phyloP scores from a whole-genome alignment of 164 flowering plant species.

The Magnolia sinica region DNA sequence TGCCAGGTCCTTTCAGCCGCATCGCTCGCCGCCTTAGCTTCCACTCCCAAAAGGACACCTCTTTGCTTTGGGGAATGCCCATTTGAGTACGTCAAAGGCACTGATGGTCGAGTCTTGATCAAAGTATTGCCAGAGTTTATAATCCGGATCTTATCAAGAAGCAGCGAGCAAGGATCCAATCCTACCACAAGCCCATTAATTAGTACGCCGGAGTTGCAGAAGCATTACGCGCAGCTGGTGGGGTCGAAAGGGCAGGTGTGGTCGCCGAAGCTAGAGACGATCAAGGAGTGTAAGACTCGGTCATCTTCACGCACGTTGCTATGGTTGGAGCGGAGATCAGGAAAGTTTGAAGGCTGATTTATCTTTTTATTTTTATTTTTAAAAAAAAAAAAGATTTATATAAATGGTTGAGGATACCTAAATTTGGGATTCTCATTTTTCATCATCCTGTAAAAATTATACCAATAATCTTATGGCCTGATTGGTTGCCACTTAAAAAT shows the following conservation, averaged over 20 bases:
- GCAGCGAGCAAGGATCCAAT: neutral
- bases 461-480: too few species aligned
- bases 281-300: constrained; percentile 56
- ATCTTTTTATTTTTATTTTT: too few species aligned
- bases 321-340: constrained; percentile 47
- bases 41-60: constrained; percentile 25
- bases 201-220: constrained; percentile 89
- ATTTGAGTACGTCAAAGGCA: constrained; percentile 56
- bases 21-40: constrained; percentile 36
- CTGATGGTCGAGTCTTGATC: constrained; percentile 55
- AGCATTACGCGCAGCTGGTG: constrained; percentile 70
- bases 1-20: constrained; percentile 41
- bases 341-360: too few species aligned
- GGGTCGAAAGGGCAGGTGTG: constrained; percentile 63
- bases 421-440: neutral
- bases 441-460: too few species aligned
- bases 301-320: constrained; percentile 45
- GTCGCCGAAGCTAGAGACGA: constrained; percentile 90
- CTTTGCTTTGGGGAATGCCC: constrained; percentile 32
- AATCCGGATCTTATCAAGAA: constrained; percentile 25
- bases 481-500: too few species aligned
- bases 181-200: constrained; percentile 11
- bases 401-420: too few species aligned
- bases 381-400: too few species aligned
- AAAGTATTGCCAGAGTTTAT: constrained; percentile 75